Evolutionary conservation across 352 stramenopile genomes (phyloP), one percentile per base, ranked within the genome.

Genomic region (Phytophthora ohioensis): DNA sequence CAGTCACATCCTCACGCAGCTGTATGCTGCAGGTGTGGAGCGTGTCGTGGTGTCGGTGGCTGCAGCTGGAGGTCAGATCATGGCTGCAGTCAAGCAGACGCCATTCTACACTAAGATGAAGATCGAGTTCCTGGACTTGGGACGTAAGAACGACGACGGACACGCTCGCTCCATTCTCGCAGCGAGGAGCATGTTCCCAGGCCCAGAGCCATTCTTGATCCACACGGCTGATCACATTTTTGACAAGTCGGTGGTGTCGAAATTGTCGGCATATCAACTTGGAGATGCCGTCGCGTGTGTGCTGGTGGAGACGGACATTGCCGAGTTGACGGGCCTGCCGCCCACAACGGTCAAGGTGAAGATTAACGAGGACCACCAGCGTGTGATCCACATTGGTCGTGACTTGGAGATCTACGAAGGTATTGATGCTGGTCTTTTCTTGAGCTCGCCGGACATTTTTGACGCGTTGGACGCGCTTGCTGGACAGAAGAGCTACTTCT

Each of bases 191-290:
- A 78, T 91, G 64, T 95, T 95, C 64, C 65, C 77, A 1, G 73
- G 73, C 2, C 79, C 81, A 12, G 76, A 80, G 12, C 85, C 81
- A 7, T 95, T 95, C 65, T 59, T 95, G 48, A 94, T 95, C 66
- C 88, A 95, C 76, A 93, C 88, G 30, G 85, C 88, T 5, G 86
- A 95, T 66, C 88, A 93, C 58, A 91, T 95, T 55, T 94, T 95
- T 41, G 86, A 95, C 77, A 93, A 94, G 71, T 85, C 82, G 31
- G 85, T 95, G 47, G 78, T 95, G 43, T 76, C 78, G 17, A 88
- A 84, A 32, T 69, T 95, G 47, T 80, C 83, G 43, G 79, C 86
- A 21, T 89, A 79, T 52, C 67, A 84, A 51, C 75, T 92, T 51
- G 73, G 62, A 48, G 76, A 93, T 32, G 79, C 80, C 11, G 80